A percentile compares a stretch with the other conserved stretches of the same genome.
Evolutionary conservation across 1,284 basidiomycete genomes (phyloP).

Genomic region (Apiotrichum porosum): DNA sequence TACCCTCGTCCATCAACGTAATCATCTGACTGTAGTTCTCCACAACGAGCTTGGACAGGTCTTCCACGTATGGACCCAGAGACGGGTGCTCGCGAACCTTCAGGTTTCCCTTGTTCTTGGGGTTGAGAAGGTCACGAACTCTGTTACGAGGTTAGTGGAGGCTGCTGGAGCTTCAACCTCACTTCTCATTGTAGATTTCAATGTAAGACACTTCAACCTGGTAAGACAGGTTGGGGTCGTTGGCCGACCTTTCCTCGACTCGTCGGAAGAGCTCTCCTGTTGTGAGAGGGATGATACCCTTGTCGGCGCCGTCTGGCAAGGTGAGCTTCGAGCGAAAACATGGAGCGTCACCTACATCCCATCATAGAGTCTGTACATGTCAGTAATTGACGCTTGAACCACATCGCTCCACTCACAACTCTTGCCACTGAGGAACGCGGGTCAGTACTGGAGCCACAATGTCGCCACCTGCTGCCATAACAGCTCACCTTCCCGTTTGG

Average conservation of each 20-base stretch:
- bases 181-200: constrained; percentile 95
- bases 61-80: constrained; percentile 93
- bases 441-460: constrained; percentile 5
- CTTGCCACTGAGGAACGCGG: constrained; percentile 34
- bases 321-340: no score
- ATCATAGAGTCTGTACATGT: constrained; percentile 74
- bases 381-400: constrained; percentile 11
- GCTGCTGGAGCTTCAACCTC: no score
- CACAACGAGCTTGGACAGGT: constrained; percentile 88
- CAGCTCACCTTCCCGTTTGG: constrained; percentile 42
- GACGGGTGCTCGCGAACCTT: constrained; percentile 94
- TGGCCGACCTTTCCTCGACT: constrained; percentile 62
- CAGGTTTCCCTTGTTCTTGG: constrained; percentile 88
- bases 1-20: constrained; percentile 98
- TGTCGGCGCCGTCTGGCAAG: constrained; percentile 78
- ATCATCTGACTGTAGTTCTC: constrained; percentile 92
- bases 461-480: not conserved
- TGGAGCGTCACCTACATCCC: constrained; percentile 70
- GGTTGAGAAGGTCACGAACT: constrained; percentile 89
- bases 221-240: constrained; percentile 69
- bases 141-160: constrained; percentile 19
- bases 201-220: constrained; percentile 97
- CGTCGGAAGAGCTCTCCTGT: constrained; percentile 87
- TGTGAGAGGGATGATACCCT: constrained; percentile 94
- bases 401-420: constrained; percentile 34